Evolutionary conservation across 179 eudicot species (phyloP), one percentile per base, ranked within the genome.

Genomic region (Spinacia oleracea): DNA sequence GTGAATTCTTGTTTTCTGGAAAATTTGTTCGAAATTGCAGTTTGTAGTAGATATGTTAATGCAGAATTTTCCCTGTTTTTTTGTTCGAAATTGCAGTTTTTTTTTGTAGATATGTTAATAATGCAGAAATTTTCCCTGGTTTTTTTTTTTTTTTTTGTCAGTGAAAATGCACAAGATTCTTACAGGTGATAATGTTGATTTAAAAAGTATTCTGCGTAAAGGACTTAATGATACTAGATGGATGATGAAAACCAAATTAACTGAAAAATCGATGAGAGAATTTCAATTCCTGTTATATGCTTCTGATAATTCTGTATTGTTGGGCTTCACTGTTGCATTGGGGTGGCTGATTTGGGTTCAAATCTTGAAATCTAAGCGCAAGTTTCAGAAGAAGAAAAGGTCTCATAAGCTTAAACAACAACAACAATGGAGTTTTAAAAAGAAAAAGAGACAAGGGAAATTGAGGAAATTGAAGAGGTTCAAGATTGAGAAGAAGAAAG

Each of bases 101-200:
- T n/a, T n/a, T n/a, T n/a, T n/a, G n/a, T n/a, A n/a, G n/a, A n/a
- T n/a, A n/a, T n/a, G n/a, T n/a, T n/a, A n/a, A n/a, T n/a, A n/a
- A n/a, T n/a, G n/a, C n/a, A n/a, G n/a, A n/a, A n/a, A n/a, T n/a
- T n/a, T n/a, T n/a, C n/a, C n/a, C n/a, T n/a, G n/a, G n/a, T n/a
- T n/a, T n/a, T n/a, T n/a, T n/a, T n/a, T 43, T 21, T n/a, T n/a
- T 16, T 25, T n/a, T 43, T 16, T 66, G 53, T 32, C 78, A 80
- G 83, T 80, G 79, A 58, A 70, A 35, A 69, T 73, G 7, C 77
- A 75, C 50, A 80, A 68, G 83, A 75, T 75, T 75, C 70, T 75
- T 42, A 75, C 68, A 75, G 74, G 74, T 11, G 43, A 65, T 14
- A 79, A 50, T 79, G 78, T 70, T 21, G 79, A 80, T 75, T 75